These are phyloP conservation scores for Quercus parvula DNA, from an alignment of 306 rosid genomes.

Conservation along the genomic window DNA sequence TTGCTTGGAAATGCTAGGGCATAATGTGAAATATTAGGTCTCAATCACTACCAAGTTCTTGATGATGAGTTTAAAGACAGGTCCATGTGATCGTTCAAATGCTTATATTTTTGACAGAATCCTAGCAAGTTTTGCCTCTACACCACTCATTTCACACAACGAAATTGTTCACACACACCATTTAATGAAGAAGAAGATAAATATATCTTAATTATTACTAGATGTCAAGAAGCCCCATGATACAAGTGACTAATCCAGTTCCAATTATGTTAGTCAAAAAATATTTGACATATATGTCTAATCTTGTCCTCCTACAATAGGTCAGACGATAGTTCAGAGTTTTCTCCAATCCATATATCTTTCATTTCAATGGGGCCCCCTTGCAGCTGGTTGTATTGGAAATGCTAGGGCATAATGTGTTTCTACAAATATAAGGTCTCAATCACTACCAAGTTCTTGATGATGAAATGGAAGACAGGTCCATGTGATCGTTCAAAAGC, in stretches of 20 bases:
- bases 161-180: too few species aligned
- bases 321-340: too few species aligned
- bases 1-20: not conserved
- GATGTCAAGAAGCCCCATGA: too few species aligned
- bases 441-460: conserved; percentile 2
- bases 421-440: not conserved
- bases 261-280: too few species aligned
- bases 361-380: not conserved
- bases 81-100: conserved; percentile 20
- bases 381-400: not conserved
- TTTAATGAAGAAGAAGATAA: too few species aligned
- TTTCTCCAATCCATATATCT: too few species aligned
- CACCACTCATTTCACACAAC: not conserved
- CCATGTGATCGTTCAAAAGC: conserved; percentile 20
- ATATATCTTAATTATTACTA: too few species aligned
- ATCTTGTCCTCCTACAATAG: too few species aligned
- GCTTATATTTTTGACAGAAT: not conserved
- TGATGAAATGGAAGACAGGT: not conserved
- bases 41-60: conserved; percentile 6
- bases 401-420: not conserved
- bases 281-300: too few species aligned
- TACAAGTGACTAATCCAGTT: too few species aligned
- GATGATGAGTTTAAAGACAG: conserved; percentile 1
- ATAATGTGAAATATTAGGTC: not conserved
- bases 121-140: not conserved